Evolutionary conservation across 441 rosid genomes (phyloP).

Genomic region (Gossypium schwendimanii): DNA sequence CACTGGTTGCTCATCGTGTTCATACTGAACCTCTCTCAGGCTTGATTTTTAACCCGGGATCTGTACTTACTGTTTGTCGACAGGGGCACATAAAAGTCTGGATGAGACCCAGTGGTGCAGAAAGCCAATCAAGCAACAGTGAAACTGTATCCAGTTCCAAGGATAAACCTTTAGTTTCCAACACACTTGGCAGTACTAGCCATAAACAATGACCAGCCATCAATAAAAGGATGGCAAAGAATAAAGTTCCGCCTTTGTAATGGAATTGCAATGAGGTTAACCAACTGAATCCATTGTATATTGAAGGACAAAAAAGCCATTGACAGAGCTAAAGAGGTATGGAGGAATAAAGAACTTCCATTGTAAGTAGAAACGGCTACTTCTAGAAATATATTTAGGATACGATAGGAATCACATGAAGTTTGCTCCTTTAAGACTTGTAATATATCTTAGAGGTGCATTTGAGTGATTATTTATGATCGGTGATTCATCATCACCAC

Average conservation of each 20-base stretch:
- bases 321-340: slow-evolving; percentile 29
- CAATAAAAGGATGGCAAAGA: slow-evolving; percentile 13
- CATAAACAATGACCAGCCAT: slow-evolving; percentile 48
- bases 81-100: slow-evolving; percentile 92
- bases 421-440: slow-evolving; percentile 15
- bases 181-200: slow-evolving; percentile 47
- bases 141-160: slow-evolving; percentile 57
- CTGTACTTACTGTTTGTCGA: slow-evolving; percentile 72
- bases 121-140: slow-evolving; percentile 44
- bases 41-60: slow-evolving; percentile 73
- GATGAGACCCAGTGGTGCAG: slow-evolving; percentile 68
- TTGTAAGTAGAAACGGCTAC: slow-evolving; percentile 48
- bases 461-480: slow-evolving; percentile 17
- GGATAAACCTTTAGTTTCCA: slow-evolving; percentile 48
- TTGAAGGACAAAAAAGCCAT: slow-evolving; percentile 32
- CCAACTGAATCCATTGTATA: slow-evolving; percentile 34
- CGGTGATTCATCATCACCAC: not conserved
- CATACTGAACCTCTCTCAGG: slow-evolving; percentile 92
- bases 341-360: slow-evolving; percentile 24
- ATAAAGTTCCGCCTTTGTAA: slow-evolving; percentile 20
- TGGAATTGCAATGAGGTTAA: slow-evolving; percentile 22
- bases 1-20: slow-evolving; percentile 74
- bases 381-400: slow-evolving; percentile 22
- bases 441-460: slow-evolving; percentile 24
- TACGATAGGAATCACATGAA: slow-evolving; percentile 34